Conservation (phyloP, 2,329 filamentous ascomycete species). For the Neofusicoccum sp. region DNA sequence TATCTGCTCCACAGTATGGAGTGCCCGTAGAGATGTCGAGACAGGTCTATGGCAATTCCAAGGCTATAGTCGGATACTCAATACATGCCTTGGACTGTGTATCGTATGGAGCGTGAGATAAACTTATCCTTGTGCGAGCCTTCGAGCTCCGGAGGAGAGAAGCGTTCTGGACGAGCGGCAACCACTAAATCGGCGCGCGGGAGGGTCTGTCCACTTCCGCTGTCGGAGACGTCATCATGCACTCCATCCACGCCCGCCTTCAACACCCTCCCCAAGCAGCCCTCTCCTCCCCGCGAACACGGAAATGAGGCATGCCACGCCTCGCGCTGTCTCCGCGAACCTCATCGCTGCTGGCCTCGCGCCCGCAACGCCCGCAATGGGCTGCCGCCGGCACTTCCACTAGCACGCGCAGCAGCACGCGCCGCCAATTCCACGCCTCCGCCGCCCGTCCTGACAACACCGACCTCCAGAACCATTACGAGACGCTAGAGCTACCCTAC, state of each 20-base stretch:
- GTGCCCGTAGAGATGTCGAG: no score
- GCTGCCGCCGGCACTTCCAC: not conserved
- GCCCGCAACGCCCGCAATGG: not conserved
- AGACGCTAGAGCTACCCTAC: constrained; percentile 69
- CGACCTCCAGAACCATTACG: constrained; percentile 67
- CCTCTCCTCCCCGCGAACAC: not conserved
- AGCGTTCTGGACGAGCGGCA: not conserved
- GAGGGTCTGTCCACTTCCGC: not conserved
- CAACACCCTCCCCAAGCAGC: not conserved
- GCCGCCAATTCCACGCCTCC: constrained; percentile 16
- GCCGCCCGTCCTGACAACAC: not conserved
- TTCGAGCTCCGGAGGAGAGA: not conserved
- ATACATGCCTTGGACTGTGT: no score
- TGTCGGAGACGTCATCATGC: constrained; percentile 19
- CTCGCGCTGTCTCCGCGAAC: constrained; percentile 1
- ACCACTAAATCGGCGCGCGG: not conserved
- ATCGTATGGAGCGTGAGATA: no score
- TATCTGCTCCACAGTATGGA: not conserved
- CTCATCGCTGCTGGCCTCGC: not conserved
- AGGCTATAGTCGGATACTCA: no score
- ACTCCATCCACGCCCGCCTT: not conserved
- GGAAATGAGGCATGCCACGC: constrained; percentile 18
- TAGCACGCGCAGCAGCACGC: not conserved
- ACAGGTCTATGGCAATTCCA: no score
- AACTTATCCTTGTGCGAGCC: no score